Evolutionary conservation across 768 basidiomycete genomes (phyloP).

Genomic region (Grammothele lineata): DNA sequence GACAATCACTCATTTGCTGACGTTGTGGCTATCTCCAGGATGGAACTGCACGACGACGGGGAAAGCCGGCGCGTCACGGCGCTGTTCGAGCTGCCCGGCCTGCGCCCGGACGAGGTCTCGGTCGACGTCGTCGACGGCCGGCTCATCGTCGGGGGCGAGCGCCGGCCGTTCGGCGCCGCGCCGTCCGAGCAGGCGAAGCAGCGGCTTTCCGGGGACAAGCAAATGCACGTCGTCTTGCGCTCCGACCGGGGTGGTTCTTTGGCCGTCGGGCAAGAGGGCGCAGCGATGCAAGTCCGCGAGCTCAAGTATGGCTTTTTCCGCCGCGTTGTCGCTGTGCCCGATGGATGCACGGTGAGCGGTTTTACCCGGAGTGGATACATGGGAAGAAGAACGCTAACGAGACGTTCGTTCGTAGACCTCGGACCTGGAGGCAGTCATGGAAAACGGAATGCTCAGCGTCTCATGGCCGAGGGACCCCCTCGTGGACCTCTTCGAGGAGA

Average conservation of each 20-base stretch:
- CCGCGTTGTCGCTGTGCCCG: constrained; percentile 32
- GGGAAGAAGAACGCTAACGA: too few species aligned
- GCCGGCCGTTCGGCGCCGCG: constrained; percentile 14
- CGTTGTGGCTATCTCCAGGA: constrained; percentile 19
- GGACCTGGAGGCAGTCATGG: constrained; percentile 34
- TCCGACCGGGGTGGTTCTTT: not conserved
- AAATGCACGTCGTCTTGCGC: not conserved
- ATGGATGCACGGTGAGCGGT: constrained; percentile 29
- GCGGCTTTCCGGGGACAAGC: not conserved
- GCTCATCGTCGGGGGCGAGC: constrained; percentile 34
- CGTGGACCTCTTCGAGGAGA: too few species aligned
- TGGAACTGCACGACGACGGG: constrained; percentile 38
- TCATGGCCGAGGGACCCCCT: constrained; percentile 33
- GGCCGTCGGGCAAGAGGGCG: not conserved
- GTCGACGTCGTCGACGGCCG: constrained; percentile 29
- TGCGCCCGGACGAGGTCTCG: constrained; percentile 30
- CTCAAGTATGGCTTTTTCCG: constrained; percentile 38
- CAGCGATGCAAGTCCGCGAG: constrained; percentile 28
- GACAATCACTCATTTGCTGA: not conserved
- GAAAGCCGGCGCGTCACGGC: constrained; percentile 25
- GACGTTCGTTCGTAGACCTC: constrained; percentile 21
- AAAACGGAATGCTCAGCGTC: constrained; percentile 35
- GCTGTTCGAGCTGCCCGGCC: constrained; percentile 21
- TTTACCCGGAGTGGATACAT: not conserved
- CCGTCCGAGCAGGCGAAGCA: not conserved